Evolutionary conservation across 129 eudicot species (phyloP), one percentile per base, ranked within the genome.

Genomic region (Pittosporum tobira): DNA sequence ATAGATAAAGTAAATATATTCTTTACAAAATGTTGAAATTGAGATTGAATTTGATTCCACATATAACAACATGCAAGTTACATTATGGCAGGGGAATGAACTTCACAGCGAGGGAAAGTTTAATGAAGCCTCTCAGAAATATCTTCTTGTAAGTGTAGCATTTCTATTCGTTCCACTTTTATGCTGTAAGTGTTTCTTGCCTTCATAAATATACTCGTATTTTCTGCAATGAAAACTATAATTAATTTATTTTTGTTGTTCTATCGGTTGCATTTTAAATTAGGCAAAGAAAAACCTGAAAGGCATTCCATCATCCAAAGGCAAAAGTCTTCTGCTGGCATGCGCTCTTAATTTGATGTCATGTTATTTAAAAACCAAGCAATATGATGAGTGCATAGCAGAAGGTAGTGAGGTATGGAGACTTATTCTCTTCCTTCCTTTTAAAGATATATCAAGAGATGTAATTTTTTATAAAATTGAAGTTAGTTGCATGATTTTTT

Each of bases 261-360:
- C 49, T 52, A 25, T 63, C 40, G 40, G 19, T 22, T 50, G n/a
- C n/a, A n/a, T 51, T 25, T 4, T 3, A 42, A 26, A 31, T 34
- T 65, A 93, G 99, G 99, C 99, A 29, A 93, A 93, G 83, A 84
- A 77, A 25, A 93, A 93, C 62, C 73, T 93, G 62, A 77, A 79
- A 77, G 83, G 77, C 23, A 63, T 93, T 51, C 94, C 91, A n/a
- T 66, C 76, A 0, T 64, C 96, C 38, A 87, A 82, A 75, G 90
- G 84, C 48, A 75, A 80, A 75, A 61, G 70, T 64, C 53, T 93
- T 56, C 74, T 79, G 23, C 70, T 77, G 51, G 96, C 94, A 21
- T 93, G 99, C 69, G 84, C 99, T 19, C 88, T 93, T 67, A 93
- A 93, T 70, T 62, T 84, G 74, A 93, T 93, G 99, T 87, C 96